A percentile compares a stretch with the other conserved stretches of the same genome.
Conservation (phyloP, 768 basidiomycete species). For the Calocybe gangraenosa region DNA sequence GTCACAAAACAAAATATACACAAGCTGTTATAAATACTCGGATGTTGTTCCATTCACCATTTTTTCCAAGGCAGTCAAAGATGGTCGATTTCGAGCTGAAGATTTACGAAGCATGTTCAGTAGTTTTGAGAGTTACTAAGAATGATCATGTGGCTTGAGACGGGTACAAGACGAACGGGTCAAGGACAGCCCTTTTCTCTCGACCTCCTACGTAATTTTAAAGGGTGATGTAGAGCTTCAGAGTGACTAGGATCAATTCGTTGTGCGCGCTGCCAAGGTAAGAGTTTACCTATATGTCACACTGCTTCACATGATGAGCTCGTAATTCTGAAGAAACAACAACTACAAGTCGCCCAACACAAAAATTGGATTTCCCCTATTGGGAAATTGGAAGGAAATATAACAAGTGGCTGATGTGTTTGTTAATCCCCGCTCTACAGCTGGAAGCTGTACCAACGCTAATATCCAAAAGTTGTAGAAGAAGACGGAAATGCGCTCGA, state of each 20-base stretch:
- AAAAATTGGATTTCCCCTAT: too few species aligned
- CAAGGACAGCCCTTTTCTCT: slow-evolving; percentile 59
- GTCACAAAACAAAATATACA: not conserved
- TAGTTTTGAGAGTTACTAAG: slow-evolving; percentile 61
- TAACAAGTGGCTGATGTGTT: too few species aligned
- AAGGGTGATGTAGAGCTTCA: slow-evolving; percentile 61
- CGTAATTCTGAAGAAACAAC: too few species aligned
- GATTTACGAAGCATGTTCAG: slow-evolving; percentile 66
- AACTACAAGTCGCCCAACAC: too few species aligned
- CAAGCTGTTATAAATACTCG: not conserved
- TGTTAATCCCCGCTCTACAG: too few species aligned
- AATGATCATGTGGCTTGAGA: slow-evolving; percentile 3
- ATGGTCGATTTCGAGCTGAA: slow-evolving; percentile 29
- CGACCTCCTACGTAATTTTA: slow-evolving; percentile 62
- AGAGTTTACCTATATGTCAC: too few species aligned
- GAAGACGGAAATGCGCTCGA: too few species aligned
- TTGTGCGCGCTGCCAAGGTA: slow-evolving; percentile 60
- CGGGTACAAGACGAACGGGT: slow-evolving; percentile 72
- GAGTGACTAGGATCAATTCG: slow-evolving; percentile 60
- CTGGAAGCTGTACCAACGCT: too few species aligned
- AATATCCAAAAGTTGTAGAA: too few species aligned
- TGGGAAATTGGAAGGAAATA: too few species aligned
- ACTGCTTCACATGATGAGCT: too few species aligned
- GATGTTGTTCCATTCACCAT: slow-evolving; percentile 39
- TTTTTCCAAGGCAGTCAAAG: slow-evolving; percentile 41